Evolutionary conservation across 768 basidiomycete species (phyloP).

Genomic region (Boletus tylopilopsis): DNA sequence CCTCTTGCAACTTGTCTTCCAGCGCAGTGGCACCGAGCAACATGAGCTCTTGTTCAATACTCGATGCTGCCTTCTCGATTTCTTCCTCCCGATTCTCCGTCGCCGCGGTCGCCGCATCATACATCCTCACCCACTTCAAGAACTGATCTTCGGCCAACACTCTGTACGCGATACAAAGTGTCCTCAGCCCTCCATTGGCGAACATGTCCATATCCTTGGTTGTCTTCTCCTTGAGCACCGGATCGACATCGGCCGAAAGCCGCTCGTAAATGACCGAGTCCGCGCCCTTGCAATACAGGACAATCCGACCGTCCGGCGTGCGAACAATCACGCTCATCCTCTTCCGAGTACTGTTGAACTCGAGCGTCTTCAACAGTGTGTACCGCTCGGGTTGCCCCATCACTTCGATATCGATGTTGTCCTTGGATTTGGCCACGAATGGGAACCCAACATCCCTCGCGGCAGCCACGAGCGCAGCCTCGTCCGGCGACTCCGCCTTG

Average conservation of each 20-base stretch:
- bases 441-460: slow-evolving; percentile 93
- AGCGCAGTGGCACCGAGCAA: slow-evolving; percentile 94
- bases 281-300: slow-evolving; percentile 95
- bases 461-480: slow-evolving; percentile 88
- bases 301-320: slow-evolving; percentile 73
- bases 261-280: slow-evolving; percentile 93
- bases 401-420: slow-evolving; percentile 82
- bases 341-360: slow-evolving; percentile 94
- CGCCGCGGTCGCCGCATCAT: slow-evolving; percentile 78
- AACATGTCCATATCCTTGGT: slow-evolving; percentile 87
- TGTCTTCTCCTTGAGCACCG: slow-evolving; percentile 69
- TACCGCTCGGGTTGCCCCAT: slow-evolving; percentile 86
- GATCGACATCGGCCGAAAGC: slow-evolving; percentile 73
- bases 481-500: slow-evolving; percentile 96
- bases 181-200: slow-evolving; percentile 89
- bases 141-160: slow-evolving; percentile 83
- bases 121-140: slow-evolving; percentile 68
- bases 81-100: slow-evolving; percentile 84
- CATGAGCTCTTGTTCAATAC: slow-evolving; percentile 76
- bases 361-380: slow-evolving; percentile 73
- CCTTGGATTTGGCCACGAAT: slow-evolving; percentile 74
- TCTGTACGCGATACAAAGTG: slow-evolving; percentile 84
- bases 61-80: slow-evolving; percentile 82
- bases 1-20: slow-evolving; percentile 96
- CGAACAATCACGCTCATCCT: slow-evolving; percentile 93